These are phyloP conservation scores for Psilocybe sp. DNA, from an alignment of 768 basidiomycete genomes.

Conservation along the genomic window DNA sequence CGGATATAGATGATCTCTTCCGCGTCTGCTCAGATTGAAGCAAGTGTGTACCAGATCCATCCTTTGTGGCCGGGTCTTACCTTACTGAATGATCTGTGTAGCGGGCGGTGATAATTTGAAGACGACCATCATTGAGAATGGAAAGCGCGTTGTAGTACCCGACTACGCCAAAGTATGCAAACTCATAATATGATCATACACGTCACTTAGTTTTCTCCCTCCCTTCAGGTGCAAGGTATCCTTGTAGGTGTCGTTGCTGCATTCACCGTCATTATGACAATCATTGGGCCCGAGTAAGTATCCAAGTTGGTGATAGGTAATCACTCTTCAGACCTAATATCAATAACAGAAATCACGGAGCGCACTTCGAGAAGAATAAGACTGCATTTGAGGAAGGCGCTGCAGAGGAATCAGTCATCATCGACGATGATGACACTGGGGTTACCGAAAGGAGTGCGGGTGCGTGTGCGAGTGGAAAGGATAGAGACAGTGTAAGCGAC, in stretches of 20 bases:
- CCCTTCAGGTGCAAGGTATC: constrained; percentile 70
- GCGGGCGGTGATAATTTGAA: constrained; percentile 62
- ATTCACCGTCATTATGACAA: constrained; percentile 71
- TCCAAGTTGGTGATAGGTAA: background rate
- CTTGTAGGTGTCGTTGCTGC: constrained; percentile 80
- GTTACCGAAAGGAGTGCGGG: no score
- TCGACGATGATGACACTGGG: constrained; percentile 7
- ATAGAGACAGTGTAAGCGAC: background rate
- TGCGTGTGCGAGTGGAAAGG: no score
- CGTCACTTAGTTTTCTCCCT: background rate
- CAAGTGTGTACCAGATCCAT: constrained; percentile 37
- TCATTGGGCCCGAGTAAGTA: constrained; percentile 75
- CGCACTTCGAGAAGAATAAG: constrained; percentile 83
- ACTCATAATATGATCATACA: constrained; percentile 14
- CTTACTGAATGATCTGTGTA: no score
- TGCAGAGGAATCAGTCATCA: constrained; percentile 36
- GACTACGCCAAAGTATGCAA: constrained; percentile 57
- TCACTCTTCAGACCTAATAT: background rate
- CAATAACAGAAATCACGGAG: constrained; percentile 57
- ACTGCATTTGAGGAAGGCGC: constrained; percentile 79
- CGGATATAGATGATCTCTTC: constrained; percentile 53
- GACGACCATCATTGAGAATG: constrained; percentile 47
- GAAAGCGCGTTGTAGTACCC: constrained; percentile 40
- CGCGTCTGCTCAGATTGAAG: constrained; percentile 79
- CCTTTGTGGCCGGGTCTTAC: constrained; percentile 15